Conservation (phyloP, 768 basidiomycete genomes). For the Pleurotus ostreatus region DNA sequence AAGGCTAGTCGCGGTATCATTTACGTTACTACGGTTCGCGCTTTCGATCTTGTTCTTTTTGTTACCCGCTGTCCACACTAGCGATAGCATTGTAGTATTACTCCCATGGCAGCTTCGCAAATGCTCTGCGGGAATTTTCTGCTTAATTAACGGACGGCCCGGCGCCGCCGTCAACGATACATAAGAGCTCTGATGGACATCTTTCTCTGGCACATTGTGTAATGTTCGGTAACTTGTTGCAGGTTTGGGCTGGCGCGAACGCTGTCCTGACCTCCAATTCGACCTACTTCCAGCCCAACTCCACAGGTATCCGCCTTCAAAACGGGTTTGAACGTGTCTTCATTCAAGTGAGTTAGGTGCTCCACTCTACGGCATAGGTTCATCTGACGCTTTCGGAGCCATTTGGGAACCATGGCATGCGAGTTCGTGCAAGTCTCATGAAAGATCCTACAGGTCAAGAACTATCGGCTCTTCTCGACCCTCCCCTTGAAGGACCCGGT, state of each 20-base stretch:
- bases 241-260: not conserved
- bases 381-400: conserved; percentile 18
- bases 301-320: conserved; percentile 29
- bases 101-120: too few relatives aligned
- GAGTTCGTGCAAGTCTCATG: conserved; percentile 29
- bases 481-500: conserved; percentile 30
- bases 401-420: conserved; percentile 31
- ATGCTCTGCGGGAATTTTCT: too few relatives aligned
- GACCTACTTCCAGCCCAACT: conserved; percentile 23
- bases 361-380: not conserved
- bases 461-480: conserved; percentile 29
- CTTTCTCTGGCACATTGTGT: not conserved
- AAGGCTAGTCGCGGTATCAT: conserved; percentile 46
- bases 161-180: not conserved
- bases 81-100: too few relatives aligned
- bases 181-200: not conserved
- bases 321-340: conserved; percentile 31
- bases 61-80: too few relatives aligned
- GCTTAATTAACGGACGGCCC: not conserved
- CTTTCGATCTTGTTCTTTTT: too few relatives aligned
- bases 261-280: conserved; percentile 1
- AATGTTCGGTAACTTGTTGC: not conserved
- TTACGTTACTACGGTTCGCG: not conserved
- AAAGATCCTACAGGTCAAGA: conserved; percentile 30
- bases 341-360: conserved; percentile 21